Evolutionary conservation across 371 early-diverging fungal species (phyloP), one percentile per base, ranked within the genome.

Genomic region (Apophysomyces variabilis): DNA sequence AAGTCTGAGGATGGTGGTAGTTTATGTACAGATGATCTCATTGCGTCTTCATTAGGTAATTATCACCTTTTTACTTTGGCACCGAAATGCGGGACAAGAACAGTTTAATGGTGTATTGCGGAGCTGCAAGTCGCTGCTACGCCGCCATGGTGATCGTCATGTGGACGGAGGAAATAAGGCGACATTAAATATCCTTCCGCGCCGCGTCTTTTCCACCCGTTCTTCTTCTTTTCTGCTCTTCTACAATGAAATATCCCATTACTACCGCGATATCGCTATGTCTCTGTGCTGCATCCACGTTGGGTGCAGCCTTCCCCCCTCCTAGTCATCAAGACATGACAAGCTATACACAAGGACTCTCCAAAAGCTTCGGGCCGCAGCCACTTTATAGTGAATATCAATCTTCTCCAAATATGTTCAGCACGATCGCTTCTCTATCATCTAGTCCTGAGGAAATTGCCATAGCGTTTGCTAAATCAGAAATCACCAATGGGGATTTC

Each of bases 391-490:
- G 64, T 37, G 75, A 75, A 71, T 75, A 75, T 65, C 60, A 57
- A 9, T 64, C 60, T 35, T 58, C 50, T 18, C 21, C 21, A 47
- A 35, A 50, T 58, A 57, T 56, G 50, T 7, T 26, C 62, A 69
- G 16, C 64, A 45, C 46, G 6, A 0, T 13, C 4, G 39, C 60
- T 14, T 35, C 46, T 39, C 14, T 44, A 7, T 35, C 21, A 11
- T 45, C 36, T 6, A 26, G 26, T 36, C 75, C 84, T 16, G 66
- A 64, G 38, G 74, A 74, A 44, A 74, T 74, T 35, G 85, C 85
- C 58, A 65, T 79, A 6, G 75, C 80, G n/a, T 85, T 82, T 75
- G 85, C 74, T 32, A 71, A 80, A 57, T 46, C 70, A 9, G 73
- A 70, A 21, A 56, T 88, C 38, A 76, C 78, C 2, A 57, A 58